Base-by-base conservation (phyloP, 1,139 yeast species). In the Pneumocystis carinii region DNA sequence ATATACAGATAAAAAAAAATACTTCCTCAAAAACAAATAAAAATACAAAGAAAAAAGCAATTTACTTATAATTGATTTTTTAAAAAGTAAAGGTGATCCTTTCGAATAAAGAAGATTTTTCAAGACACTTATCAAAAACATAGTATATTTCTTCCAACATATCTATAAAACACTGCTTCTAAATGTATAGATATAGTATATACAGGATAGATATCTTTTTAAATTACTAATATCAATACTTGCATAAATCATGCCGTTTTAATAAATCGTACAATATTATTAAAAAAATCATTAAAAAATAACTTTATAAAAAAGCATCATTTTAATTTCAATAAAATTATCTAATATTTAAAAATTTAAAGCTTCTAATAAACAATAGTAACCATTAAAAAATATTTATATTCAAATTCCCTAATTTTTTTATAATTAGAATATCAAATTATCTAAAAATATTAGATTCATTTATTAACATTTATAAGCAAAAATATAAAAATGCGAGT, bases 51-150 rank as follows among this genome's bases (percentile, higher is more conserved):
- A 70, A 62, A 19, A 62, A 61, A 19, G 62, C 61, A 64, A 67
- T 39, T 67, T 70, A 42, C 61, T 65, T 17, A 72, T 71, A 57
- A 76, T 84, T 1, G 81, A 79, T 63, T 83, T 84, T 69, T 72
- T 77, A 58, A 81, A 81, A 68, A 74, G 78, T 4, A 76, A 77
- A 48, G 86, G 86, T 0, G 87, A 84, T 72, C 87, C 87, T 0
- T 70, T 84, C 58, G 87, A 84, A 70, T 84, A 88, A 88, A 76
- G 88, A 70, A 73, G 82, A 17, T 72, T 84, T 41, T 84, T 84
- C 72, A 82, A 82, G 69, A 41, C 59, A 61, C 14, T 41, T 36
- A 42, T 17, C 10, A 17, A 53, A 48, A 24, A 2, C 27, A 24
- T 19, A 24, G 14, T 48, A 48, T 48, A 24, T 24, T 48, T 24